Conservation (phyloP, 495 filamentous ascomycete genomes). For the Penicillium flavigenum region DNA sequence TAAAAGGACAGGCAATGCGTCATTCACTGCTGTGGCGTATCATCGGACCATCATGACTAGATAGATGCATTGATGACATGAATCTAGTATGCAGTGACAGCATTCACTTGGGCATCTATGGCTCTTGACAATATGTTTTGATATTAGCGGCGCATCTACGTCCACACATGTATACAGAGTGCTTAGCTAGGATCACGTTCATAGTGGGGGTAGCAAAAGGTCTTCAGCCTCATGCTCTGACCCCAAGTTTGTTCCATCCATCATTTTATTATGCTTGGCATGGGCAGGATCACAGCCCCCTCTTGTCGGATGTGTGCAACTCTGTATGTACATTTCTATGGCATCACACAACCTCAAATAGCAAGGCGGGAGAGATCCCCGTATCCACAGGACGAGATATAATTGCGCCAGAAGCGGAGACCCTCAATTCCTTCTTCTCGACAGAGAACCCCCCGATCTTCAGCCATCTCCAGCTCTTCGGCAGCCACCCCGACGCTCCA, state of each 20-base stretch:
- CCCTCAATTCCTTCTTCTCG: slow-evolving; percentile 84
- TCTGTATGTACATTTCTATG: neutral
- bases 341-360: neutral
- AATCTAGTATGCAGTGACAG: neutral
- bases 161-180: neutral
- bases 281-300: neutral
- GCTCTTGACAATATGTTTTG: neutral
- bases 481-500: slow-evolving; percentile 98
- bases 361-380: slow-evolving; percentile 7
- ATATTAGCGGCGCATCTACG: neutral
- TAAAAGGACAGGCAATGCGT: neutral
- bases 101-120: neutral
- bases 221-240: neutral
- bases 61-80: neutral
- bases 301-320: neutral
- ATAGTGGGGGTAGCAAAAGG: neutral
- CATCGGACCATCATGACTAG: neutral
- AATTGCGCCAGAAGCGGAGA: slow-evolving; percentile 79
- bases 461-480: slow-evolving; percentile 97
- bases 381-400: slow-evolving; percentile 27
- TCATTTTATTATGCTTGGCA: neutral
- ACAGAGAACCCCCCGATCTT: slow-evolving; percentile 78
- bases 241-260: neutral
- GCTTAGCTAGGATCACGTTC: neutral
- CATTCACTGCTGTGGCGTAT: neutral